These are phyloP conservation scores for Acacia acuminata DNA, from an alignment of 306 rosid genomes.

Conservation along the genomic window DNA sequence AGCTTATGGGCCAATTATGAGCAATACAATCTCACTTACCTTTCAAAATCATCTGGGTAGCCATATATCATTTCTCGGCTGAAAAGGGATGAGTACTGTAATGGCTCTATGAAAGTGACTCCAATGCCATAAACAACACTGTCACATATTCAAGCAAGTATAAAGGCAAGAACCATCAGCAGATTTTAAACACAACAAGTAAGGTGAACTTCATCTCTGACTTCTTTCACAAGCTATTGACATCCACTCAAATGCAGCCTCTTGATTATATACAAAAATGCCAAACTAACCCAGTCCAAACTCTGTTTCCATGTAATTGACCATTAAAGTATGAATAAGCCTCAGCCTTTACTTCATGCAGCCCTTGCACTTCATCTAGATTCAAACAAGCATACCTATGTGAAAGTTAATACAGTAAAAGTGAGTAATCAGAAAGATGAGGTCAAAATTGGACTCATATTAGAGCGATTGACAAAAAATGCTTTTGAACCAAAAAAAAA, in stretches of 20 bases:
- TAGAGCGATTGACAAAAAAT: conserved; percentile 14
- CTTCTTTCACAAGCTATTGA: not conserved
- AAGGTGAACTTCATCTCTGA: conserved; percentile 23
- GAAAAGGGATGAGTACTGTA: conserved; percentile 65
- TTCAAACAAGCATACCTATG: conserved; percentile 65
- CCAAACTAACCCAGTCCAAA: conserved; percentile 82
- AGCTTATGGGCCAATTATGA: conserved; percentile 22
- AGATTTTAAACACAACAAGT: conserved; percentile 25
- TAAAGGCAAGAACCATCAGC: conserved; percentile 37
- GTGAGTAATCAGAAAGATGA: conserved; percentile 31
- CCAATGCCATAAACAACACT: conserved; percentile 85
- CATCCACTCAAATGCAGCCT: conserved; percentile 16
- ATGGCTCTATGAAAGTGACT: conserved; percentile 82
- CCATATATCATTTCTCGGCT: conserved; percentile 77
- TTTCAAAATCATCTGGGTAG: conserved; percentile 90
- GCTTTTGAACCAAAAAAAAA: not conserved
- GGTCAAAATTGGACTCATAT: not conserved
- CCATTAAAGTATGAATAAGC: conserved; percentile 81
- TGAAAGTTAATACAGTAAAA: conserved; percentile 31
- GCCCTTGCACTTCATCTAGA: conserved; percentile 71
- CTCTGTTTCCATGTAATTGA: conserved; percentile 74
- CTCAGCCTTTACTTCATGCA: conserved; percentile 59
- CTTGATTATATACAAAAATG: conserved; percentile 1
- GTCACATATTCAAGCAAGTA: conserved; percentile 41
- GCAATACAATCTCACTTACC: conserved; percentile 47